Evolutionary conservation across 2,329 filamentous ascomycete species (phyloP).

Genomic region (Thielaviopsis cerberus): DNA sequence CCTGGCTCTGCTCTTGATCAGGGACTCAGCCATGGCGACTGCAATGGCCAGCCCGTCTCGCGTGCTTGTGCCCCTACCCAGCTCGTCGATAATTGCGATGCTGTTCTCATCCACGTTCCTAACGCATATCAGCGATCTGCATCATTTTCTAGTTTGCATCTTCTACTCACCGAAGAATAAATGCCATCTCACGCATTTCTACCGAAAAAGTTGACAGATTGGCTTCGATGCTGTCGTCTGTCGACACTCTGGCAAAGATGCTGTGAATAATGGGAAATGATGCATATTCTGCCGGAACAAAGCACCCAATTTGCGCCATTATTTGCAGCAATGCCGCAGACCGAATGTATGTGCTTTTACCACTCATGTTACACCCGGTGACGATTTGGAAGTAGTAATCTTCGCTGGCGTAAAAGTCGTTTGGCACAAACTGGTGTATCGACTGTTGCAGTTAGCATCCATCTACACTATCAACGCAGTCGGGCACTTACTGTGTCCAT

Average conservation of each 20-base stretch:
- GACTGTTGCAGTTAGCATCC: background rate
- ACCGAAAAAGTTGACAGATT: conserved; percentile 86
- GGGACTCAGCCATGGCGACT: conserved; percentile 70
- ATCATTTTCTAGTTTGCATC: background rate
- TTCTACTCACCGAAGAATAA: conserved; percentile 47
- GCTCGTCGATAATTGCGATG: conserved; percentile 73
- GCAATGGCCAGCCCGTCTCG: conserved; percentile 79
- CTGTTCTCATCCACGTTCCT: conserved; percentile 60
- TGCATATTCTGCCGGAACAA: conserved; percentile 72
- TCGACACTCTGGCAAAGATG: conserved; percentile 72
- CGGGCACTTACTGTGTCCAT: conserved; percentile 39
- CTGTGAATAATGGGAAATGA: conserved; percentile 63
- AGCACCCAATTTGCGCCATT: conserved; percentile 87
- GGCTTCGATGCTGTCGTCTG: conserved; percentile 71
- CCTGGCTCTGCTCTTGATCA: conserved; percentile 59
- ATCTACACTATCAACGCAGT: background rate
- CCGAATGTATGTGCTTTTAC: conserved; percentile 88
- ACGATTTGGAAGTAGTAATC: conserved; percentile 79
- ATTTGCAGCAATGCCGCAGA: conserved; percentile 67
- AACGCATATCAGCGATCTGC: background rate
- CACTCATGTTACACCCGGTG: conserved; percentile 95
- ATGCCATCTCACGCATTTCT: conserved; percentile 92
- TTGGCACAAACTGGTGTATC: conserved; percentile 55
- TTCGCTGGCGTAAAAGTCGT: conserved; percentile 71
- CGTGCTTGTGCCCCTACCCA: conserved; percentile 79